Base-by-base conservation (phyloP, 805 yeast species). In the Pichia insulana region DNA sequence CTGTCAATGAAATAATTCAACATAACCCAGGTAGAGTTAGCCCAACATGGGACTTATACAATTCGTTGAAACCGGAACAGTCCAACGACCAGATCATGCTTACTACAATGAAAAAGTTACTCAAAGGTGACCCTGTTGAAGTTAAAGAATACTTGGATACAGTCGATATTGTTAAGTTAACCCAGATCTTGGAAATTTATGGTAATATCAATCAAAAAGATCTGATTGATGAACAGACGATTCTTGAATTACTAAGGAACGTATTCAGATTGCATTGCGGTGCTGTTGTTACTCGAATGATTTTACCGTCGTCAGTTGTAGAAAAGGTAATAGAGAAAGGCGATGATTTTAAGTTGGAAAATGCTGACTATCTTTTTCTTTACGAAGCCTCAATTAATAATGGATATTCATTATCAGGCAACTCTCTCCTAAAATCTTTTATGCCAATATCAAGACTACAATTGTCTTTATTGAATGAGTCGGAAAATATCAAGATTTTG, bases 21-120 rank as follows among this genome's bases (percentile, higher is more conserved):
- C 48, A 58, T 30, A 64, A 64, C 46, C 67, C 69, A 1, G 68
- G 67, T 9, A 52, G 69, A 43, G 64, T 62, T 15, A 48, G 47
- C 30, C 50, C 63, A 11, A 55, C 59, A 34, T 63, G 58, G 57
- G 65, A 62, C 39, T 28, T 63, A 12, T 62, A 42, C 36, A 42
- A 52, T 9, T 41, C 46, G 13, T 43, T 43, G 10, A 42, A 42
- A 25, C 45, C 45, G 16, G 27, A 38, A 7, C 28, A 37, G 7
- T 16, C 36, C 6, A 41, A 39, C 9, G 54, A 53, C 32, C 30
- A 34, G 12, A 22, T 49, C 5, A 31, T 43, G 7, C 30, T 40
- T 13, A 47, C 49, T n/a, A 47, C 53, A 5, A 37, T 56, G 31
- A 43, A 49, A 10, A 57, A 57, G 20, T 19, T 57, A 10, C 38